Evolutionary conservation across 2,329 filamentous ascomycete genomes (phyloP), one percentile per base, ranked within the genome.

Genomic region (Sporothrix luriei): DNA sequence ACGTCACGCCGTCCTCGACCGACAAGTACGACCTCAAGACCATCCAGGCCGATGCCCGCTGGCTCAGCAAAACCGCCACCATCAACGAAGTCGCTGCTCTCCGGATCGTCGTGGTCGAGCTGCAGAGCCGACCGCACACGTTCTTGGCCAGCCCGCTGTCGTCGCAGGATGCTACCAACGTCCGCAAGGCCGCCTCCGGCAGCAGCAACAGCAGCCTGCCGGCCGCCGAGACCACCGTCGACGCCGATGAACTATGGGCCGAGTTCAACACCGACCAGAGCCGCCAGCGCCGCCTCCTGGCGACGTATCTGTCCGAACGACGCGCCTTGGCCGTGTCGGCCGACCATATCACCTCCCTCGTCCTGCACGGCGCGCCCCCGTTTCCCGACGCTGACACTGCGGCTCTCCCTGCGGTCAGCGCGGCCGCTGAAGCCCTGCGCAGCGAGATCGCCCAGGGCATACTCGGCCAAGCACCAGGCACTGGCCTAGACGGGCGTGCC

Each of bases 1-100:
- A 97, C 77, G 87, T 93, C 64, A 88, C 92, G 1, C 88, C 91
- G 21, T 87, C 87, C 5, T 82, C 87, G 14, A 87, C 87, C 75
- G 85, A 87, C 52, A 86, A 87, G 69, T 92, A 90, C 77, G 88
- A 94, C 76, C 83, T 97, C 74, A 88, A 91, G 51, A 83, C 90
- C 76, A 88, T 98, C 78, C 97, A 97, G 80, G 87, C 88, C 61
- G 94, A 98, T 81, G 87, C 93, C 46, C 78, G 91, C 74, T 98
- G 94, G 93, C 82, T 99, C 72, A 94, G 92, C 79, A 88, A 90
- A 75, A 88, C 90, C 76, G 88, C 89, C 66, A 84, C 87, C 57
- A 88, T 97, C 73, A 93, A 95, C 78, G 89, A 97, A 78, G 83
- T 95, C 55, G 87, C 90, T 14, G 93, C 94, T 33, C 83, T 99